Evolutionary conservation across 1,139 yeast species (phyloP), one percentile per base, ranked within the genome.

Genomic region (Saccharomyces hybrid): DNA sequence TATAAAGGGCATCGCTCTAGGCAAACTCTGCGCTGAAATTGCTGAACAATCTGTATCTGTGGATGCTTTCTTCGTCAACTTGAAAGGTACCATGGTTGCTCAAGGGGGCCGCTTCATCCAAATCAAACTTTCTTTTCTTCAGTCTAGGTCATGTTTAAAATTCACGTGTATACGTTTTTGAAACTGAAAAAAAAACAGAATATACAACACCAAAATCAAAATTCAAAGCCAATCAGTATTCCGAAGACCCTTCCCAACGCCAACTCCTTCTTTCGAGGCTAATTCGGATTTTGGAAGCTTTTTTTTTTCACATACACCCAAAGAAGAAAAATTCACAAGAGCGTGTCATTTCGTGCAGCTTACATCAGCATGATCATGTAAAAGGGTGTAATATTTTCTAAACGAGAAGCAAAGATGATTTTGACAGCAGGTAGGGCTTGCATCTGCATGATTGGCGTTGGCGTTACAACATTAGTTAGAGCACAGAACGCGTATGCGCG

Each of bases 41-140:
- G 44, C 58, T 41, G 52, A 51, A 20, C 47, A 53, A 47, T 60
- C 60, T 51, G 62, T 65, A 51, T 63, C 65, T 46, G 58, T 57
- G 28, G 60, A 55, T 23, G 55, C 55, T 51, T 65, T 66, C 53
- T 65, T 67, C 34, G 62, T 65, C 51, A 67, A 65, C 47, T 67
- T 67, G 51, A 67, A 67, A 25, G 69, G 69, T 20, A 69, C 70
- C 70, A 67, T 66, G 57, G 14, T 13, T 32, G 38, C 14, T 32
- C 4, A 32, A 32, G 38, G 38, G 20, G 38, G n/a, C 25, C 25
- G 20, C 42, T 28, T 26, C 20, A 14, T 46, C 29, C 11, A 20
- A 25, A 25, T 13, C 48, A 28, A 25, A 16, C 3, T 46, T 46
- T 26, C n/a, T 23, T 46, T 16, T n/a, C 11, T 8, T 4, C 11